These are phyloP conservation scores for Aspergillus sp. DNA, from an alignment of 2,329 filamentous ascomycete species.

Conservation along the genomic window DNA sequence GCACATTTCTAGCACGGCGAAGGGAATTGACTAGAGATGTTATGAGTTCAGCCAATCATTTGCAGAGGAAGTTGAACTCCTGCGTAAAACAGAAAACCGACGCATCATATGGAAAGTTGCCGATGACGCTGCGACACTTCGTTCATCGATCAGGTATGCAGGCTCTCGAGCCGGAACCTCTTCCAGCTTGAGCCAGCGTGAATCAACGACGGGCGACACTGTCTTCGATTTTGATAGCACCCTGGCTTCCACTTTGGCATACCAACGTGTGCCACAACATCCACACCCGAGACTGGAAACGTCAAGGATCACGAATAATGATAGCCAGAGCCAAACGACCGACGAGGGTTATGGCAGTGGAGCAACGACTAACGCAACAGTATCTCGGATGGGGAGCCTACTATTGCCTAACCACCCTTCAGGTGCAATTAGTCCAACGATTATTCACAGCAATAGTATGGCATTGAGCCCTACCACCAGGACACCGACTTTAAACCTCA, in stretches of 20 bases:
- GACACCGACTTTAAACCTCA: constrained; percentile 4
- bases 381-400: constrained; percentile 12
- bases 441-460: constrained; percentile 22
- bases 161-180: constrained; percentile 24
- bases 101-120: constrained; percentile 36
- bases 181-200: constrained; percentile 27
- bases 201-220: constrained; percentile 28
- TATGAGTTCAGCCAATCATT: constrained; percentile 28
- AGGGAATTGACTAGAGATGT: background rate
- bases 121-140: constrained; percentile 39
- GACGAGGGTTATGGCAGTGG: constrained; percentile 32
- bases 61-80: constrained; percentile 35
- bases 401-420: constrained; percentile 18
- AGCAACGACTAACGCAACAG: constrained; percentile 16
- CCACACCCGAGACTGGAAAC: constrained; percentile 12
- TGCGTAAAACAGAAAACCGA: constrained; percentile 33
- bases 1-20: too few species aligned
- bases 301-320: constrained; percentile 7
- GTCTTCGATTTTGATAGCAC: constrained; percentile 35
- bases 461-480: constrained; percentile 13
- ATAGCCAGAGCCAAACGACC: constrained; percentile 19
- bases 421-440: constrained; percentile 12
- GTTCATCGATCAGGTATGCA: constrained; percentile 26
- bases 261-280: constrained; percentile 22
- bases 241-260: constrained; percentile 27